Evolutionary conservation across 2,329 filamentous ascomycete species (phyloP), one percentile per base, ranked within the genome.

Genomic region (Aspergillus brunneoviolaceus): DNA sequence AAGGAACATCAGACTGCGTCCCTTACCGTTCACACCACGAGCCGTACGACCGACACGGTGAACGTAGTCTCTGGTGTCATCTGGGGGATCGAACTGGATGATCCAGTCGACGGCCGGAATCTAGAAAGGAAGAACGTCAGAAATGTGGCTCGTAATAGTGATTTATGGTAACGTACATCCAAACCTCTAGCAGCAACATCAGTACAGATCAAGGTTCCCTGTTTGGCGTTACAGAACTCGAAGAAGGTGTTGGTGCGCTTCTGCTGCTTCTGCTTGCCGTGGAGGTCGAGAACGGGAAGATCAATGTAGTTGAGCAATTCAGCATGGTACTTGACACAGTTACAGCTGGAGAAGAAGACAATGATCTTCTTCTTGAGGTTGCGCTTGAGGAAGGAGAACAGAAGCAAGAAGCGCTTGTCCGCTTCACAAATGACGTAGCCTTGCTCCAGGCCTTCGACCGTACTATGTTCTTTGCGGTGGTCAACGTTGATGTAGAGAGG

Each of bases 201-300:
- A 0, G 95, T 99, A 79, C 93, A 97, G 68, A 99, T 95, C 57
- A 99, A 79, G 0, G 91, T 96, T 25, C 94, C 95, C 66, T 90
- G 86, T 66, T 87, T 88, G 19, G 93, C 89, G 70, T 93, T 92
- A 72, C 87, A 89, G 75, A 99, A 99, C 75, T 98, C 94, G 76
- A 98, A 99, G 76, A 99, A 99, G 0, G 92, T 96, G 74, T 96
- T 96, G 25, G 95, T 99, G n/a, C 95, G 90, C 77, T 96, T 96
- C 78, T 97, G 92, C 78, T 99, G 95, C 79, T 99, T 99, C 79
- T 96, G 92, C 80, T 99, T 97, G 67, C 92, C 95, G 76, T 96
- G 91, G 7, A 96, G 82, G 68, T 91, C 89, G 49, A 96, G 84
- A 2, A 96, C 91, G 5, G 90, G 92, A 47, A 97, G 84, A 76